Conservation (phyloP, 2,329 filamentous ascomycete genomes). For the Epichloe elymi region DNA sequence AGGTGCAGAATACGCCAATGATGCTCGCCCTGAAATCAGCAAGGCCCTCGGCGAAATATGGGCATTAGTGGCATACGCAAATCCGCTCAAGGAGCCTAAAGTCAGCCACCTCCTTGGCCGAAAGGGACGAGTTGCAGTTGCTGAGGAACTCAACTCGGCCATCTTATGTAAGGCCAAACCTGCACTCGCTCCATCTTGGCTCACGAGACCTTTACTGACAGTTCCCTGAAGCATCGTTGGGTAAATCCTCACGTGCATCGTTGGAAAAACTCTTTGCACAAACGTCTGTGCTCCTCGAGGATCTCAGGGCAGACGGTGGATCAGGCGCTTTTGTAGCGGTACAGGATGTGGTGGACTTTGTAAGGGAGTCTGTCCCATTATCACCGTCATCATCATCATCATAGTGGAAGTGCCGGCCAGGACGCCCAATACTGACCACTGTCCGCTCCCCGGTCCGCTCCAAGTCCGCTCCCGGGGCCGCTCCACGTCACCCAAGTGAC, state of each 20-base stretch:
- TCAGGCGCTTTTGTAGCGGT: conserved; percentile 68
- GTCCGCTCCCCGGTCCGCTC: not conserved
- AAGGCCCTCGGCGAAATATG: conserved; percentile 75
- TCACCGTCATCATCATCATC: not conserved
- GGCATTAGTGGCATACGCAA: conserved; percentile 73
- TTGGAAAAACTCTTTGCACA: conserved; percentile 78
- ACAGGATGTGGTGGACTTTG: conserved; percentile 33
- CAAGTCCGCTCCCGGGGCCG: not conserved
- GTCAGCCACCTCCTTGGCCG: conserved; percentile 68
- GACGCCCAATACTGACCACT: not conserved
- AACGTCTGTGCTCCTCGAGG: conserved; percentile 73
- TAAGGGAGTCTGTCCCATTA: conserved; percentile 18
- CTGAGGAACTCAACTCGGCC: conserved; percentile 87
- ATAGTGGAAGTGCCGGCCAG: not conserved
- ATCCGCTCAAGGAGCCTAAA: conserved; percentile 61
- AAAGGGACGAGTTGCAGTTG: conserved; percentile 61
- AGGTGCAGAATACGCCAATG: conserved; percentile 61
- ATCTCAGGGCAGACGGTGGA: conserved; percentile 66
- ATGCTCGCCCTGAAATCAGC: conserved; percentile 55
- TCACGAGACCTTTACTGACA: not conserved
- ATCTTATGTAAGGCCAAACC: conserved; percentile 58
- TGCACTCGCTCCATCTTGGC: not conserved
- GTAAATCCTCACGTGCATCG: conserved; percentile 76
- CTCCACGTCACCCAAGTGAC: not conserved
- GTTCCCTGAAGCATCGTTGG: conserved; percentile 56